phyloP scores from a whole-genome alignment of 2,329 filamentous ascomycete genomes.

The Penicillium hordei region DNA sequence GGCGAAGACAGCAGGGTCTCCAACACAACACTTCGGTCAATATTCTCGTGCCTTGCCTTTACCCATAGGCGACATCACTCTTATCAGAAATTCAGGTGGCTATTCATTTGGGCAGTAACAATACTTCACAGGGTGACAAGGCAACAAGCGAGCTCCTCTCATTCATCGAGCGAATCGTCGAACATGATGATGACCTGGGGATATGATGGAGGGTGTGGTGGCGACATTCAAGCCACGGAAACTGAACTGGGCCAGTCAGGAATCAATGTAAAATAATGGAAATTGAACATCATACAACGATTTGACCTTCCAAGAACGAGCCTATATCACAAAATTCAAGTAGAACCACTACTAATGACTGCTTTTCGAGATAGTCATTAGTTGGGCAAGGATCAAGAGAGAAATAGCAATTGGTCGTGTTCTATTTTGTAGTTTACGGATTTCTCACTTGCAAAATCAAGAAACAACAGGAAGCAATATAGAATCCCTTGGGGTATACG shows the following conservation, averaged over 20 bases:
- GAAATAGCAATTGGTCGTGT: not conserved
- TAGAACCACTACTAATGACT: not conserved
- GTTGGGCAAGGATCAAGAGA: not conserved
- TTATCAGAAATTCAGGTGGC: too few relatives aligned
- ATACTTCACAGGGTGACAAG: not conserved
- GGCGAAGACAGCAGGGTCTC: not conserved
- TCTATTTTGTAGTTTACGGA: not conserved
- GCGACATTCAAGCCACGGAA: not conserved
- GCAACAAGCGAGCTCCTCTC: not conserved
- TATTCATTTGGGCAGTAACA: too few relatives aligned
- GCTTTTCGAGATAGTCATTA: not conserved
- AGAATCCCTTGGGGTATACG: not conserved
- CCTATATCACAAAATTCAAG: not conserved
- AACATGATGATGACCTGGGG: not conserved
- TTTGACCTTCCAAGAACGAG: not conserved
- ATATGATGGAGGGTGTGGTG: not conserved
- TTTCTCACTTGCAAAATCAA: not conserved
- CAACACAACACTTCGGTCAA: not conserved
- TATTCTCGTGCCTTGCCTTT: not conserved
- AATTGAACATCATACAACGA: not conserved
- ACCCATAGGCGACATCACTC: not conserved
- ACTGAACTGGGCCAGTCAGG: not conserved
- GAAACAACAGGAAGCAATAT: too few relatives aligned
- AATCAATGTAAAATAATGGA: not conserved
- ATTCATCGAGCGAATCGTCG: not conserved